Base-by-base conservation (phyloP, 1,284 basidiomycete genomes). In the Cryptococcus wingfieldii region DNA sequence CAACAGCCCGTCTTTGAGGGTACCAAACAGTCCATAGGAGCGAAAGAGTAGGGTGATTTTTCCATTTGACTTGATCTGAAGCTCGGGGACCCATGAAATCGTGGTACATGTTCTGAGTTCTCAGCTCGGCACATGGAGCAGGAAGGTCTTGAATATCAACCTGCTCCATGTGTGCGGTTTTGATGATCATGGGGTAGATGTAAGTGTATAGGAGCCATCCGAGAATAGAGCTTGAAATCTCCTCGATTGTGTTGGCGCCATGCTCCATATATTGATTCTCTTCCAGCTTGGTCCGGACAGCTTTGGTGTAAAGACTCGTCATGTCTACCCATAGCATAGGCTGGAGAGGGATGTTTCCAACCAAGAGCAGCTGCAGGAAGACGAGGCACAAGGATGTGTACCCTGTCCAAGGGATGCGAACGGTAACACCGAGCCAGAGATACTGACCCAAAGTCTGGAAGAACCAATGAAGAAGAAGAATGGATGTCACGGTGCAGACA, bases 61-160 rank as follows among this genome's bases (percentile, higher is more conserved):
- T 47, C 42, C 51, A 50, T 52, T 51, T 51, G 43, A 60, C 58
- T 41, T 60, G 50, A 2, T 59, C 58, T 27, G 50, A 47, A 10
- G 60, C 49, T 37, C 63, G 59, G 16, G 53, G 54, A 4, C 49
- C 51, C 44, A 61, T 54, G 34, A 69, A 58, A 13, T 68, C 53
- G 13, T 54, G 41, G 37, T 68, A 61, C 18, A 67, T 59, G 45
- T 62, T 60, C 50, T 71, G 66, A 5, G 67, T 61, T 12, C 66
- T 51, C 82, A 89, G 84, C 62, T 82, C 74, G 0, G 80, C 83
- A 0, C 84, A 83, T 5, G 89, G 80, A 54, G 90, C 84, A 1
- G 90, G 90, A 43, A 92, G 76, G 70, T 92, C 89, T 43, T 83
- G 86, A 27, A 90, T 87, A 65, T 92, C 88, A 38, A 91, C 80